Evolutionary conservation across 2,329 filamentous ascomycete species (phyloP).

Genomic region (Xylariales sp.): DNA sequence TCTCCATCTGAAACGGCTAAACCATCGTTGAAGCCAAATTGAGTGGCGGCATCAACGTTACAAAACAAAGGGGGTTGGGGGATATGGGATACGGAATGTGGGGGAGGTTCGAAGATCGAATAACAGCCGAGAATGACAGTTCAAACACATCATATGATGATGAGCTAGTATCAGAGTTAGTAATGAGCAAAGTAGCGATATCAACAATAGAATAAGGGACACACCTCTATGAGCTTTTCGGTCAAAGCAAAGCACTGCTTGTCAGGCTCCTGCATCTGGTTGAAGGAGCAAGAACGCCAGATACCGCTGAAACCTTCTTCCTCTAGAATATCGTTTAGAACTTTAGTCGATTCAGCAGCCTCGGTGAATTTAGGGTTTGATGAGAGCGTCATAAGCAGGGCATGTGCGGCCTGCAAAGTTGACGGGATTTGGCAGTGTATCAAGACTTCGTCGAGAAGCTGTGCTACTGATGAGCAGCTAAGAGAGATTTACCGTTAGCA

Average conservation of each 20-base stretch:
- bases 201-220: constrained; percentile 15
- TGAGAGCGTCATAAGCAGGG: constrained; percentile 54
- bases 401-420: constrained; percentile 57
- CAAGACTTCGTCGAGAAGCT: constrained; percentile 57
- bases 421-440: constrained; percentile 58
- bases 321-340: constrained; percentile 49
- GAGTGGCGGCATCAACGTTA: no score
- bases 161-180: constrained; percentile 7
- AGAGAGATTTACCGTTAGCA: constrained; percentile 5
- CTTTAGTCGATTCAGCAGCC: constrained; percentile 41
- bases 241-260: constrained; percentile 50
- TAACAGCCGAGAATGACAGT: no score
- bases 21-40: no score
- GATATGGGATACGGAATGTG: no score
- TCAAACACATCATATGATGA: constrained; percentile 11
- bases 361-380: constrained; percentile 47
- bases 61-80: no score
- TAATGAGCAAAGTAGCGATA: neutral
- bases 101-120: no score
- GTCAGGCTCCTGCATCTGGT: constrained; percentile 43
- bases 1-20: no score
- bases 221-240: constrained; percentile 58
- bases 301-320: constrained; percentile 61
- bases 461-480: constrained; percentile 53
- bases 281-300: constrained; percentile 53